These are phyloP conservation scores for Pestalotiopsis sp. DNA, from an alignment of 2,329 filamentous ascomycete species.

Conservation along the genomic window DNA sequence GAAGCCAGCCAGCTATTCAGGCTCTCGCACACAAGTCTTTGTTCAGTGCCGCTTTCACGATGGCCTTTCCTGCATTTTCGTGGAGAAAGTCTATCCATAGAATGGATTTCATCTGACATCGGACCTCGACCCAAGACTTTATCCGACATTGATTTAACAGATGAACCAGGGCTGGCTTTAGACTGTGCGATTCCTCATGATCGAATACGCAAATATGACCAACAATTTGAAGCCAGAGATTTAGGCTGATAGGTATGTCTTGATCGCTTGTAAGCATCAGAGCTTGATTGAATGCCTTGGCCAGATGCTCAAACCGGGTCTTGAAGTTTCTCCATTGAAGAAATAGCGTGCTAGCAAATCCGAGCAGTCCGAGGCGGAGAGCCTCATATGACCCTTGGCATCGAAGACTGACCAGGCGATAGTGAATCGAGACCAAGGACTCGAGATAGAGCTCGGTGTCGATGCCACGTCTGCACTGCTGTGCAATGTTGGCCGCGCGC, in stretches of 20 bases:
- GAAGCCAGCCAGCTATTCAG: too few species aligned
- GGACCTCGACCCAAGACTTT: not conserved
- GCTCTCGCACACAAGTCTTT: not conserved
- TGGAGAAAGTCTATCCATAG: not conserved
- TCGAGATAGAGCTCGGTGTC: constrained; percentile 1
- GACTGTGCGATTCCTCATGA: not conserved
- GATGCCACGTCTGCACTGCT: not conserved
- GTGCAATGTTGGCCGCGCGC: constrained; percentile 3
- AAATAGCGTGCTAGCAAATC: constrained; percentile 1
- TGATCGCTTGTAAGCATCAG: not conserved
- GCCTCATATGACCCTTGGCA: not conserved
- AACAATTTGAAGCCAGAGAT: not conserved
- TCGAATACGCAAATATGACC: not conserved
- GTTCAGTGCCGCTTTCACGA: not conserved
- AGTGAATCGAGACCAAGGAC: constrained; percentile 2
- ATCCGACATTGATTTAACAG: not conserved
- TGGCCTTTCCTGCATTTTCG: not conserved
- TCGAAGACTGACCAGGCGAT: not conserved
- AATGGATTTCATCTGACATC: not conserved
- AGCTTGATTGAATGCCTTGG: not conserved
- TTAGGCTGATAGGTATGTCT: not conserved
- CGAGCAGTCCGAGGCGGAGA: constrained; percentile 3
- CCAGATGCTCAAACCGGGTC: not conserved
- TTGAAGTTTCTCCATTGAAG: constrained; percentile 3
- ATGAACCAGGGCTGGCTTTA: not conserved